phyloP scores from a whole-genome alignment of 2,329 filamentous ascomycete species.

The Sporothrix pseudoabietina region DNA sequence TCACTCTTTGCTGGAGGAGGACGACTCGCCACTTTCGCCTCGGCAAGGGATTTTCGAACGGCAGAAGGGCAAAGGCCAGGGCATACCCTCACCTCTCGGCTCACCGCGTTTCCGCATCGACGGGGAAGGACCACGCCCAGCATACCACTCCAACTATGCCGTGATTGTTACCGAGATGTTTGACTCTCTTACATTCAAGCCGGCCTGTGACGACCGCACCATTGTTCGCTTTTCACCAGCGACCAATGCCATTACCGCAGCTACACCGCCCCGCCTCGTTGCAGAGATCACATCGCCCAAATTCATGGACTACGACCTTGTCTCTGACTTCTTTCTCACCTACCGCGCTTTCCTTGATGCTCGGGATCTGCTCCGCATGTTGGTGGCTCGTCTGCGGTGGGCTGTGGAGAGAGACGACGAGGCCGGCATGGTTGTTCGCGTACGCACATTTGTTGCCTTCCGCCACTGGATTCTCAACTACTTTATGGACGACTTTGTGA shows the following conservation, averaged over 20 bases:
- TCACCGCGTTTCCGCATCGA: conserved; percentile 44
- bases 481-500: conserved; percentile 89
- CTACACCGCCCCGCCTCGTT: conserved; percentile 86
- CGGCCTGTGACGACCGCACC: conserved; percentile 72
- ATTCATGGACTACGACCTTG: conserved; percentile 93
- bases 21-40: conserved; percentile 35
- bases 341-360: conserved; percentile 84
- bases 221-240: conserved; percentile 79
- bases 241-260: conserved; percentile 77
- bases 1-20: conserved; percentile 46
- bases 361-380: conserved; percentile 74
- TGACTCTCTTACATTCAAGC: conserved; percentile 76
- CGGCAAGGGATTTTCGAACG: conserved; percentile 25
- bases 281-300: conserved; percentile 95
- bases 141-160: conserved; percentile 52
- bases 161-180: conserved; percentile 76
- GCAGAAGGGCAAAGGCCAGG: neutral
- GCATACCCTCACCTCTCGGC: conserved; percentile 15
- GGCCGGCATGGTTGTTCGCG: conserved; percentile 88
- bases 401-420: conserved; percentile 79
- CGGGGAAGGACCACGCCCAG: neutral
- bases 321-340: conserved; percentile 97
- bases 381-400: conserved; percentile 85
- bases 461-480: conserved; percentile 99
- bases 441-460: conserved; percentile 91